These are phyloP conservation scores for Mycena maculata DNA, from an alignment of 768 basidiomycete genomes.

Conservation along the genomic window DNA sequence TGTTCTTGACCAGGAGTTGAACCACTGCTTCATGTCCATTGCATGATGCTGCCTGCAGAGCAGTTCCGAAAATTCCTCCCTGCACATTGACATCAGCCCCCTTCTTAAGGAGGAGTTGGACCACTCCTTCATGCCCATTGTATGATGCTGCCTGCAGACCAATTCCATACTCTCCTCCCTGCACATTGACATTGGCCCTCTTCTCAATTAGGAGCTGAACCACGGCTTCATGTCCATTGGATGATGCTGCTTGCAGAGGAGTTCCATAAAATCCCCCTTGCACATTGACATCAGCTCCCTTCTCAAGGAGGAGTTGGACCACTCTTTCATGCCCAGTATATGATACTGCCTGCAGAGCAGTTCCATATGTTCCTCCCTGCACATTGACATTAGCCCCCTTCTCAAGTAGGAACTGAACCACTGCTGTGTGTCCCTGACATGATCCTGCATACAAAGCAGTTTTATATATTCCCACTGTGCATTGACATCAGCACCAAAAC, in stretches of 20 bases:
- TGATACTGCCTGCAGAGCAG: neutral
- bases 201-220: neutral
- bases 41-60: too few relatives aligned
- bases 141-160: neutral
- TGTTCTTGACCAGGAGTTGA: neutral
- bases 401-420: neutral
- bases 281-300: too few relatives aligned
- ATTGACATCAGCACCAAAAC: too few relatives aligned
- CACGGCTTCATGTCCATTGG: neutral
- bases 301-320: neutral
- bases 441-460: neutral
- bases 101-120: too few relatives aligned
- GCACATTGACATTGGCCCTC: neutral
- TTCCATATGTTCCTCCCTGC: neutral
- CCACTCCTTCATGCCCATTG: neutral
- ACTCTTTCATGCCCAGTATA: neutral
- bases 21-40: too few relatives aligned
- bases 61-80: too few relatives aligned
- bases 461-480: too few relatives aligned
- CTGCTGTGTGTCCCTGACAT: neutral
- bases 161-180: neutral
- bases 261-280: neutral
- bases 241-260: neutral
- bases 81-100: too few relatives aligned
- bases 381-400: neutral